Evolutionary conservation across 2,329 filamentous ascomycete species (phyloP).

Genomic region (Verticillium isaacii): DNA sequence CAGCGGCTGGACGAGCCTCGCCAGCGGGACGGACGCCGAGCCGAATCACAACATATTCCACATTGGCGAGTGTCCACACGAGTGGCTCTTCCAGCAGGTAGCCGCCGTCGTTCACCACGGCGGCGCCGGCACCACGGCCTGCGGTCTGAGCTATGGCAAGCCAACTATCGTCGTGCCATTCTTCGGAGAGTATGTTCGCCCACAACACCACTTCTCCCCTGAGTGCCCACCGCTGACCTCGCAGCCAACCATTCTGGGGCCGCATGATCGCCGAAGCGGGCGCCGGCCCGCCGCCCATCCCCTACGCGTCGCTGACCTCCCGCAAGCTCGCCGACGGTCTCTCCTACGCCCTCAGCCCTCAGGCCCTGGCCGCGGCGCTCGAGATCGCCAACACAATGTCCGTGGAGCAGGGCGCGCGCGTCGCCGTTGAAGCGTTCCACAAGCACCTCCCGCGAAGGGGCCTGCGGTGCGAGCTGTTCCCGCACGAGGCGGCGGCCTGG

Average conservation of each 20-base stretch:
- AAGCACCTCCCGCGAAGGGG: slow-evolving; percentile 5
- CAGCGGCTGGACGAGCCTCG: slow-evolving; percentile 8
- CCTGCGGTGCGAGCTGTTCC: slow-evolving; percentile 10
- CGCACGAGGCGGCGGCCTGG: slow-evolving; percentile 7
- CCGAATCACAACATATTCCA: slow-evolving; percentile 6
- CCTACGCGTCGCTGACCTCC: slow-evolving; percentile 8
- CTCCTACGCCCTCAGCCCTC: slow-evolving; percentile 2
- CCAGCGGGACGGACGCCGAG: slow-evolving; percentile 5
- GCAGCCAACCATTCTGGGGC: slow-evolving; percentile 11
- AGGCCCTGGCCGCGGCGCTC: slow-evolving; percentile 5
- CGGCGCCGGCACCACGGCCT: slow-evolving; percentile 9
- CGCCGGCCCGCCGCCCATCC: slow-evolving; percentile 9
- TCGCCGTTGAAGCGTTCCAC: slow-evolving; percentile 8
- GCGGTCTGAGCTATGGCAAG: slow-evolving; percentile 7
- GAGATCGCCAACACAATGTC: slow-evolving; percentile 8
- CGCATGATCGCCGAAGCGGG: slow-evolving; percentile 10
- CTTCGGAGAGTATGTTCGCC: slow-evolving; percentile 9
- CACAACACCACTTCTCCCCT: too few relatives aligned
- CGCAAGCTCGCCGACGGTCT: slow-evolving; percentile 8
- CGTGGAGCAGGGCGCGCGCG: slow-evolving; percentile 6
- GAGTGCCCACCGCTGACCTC: not conserved
- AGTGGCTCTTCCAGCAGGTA: slow-evolving; percentile 11
- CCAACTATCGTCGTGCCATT: slow-evolving; percentile 9
- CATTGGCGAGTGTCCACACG: slow-evolving; percentile 10
- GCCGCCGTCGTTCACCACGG: slow-evolving; percentile 10